phyloP scores from a whole-genome alignment of 805 yeast species.

The Hanseniaspora vineae region DNA sequence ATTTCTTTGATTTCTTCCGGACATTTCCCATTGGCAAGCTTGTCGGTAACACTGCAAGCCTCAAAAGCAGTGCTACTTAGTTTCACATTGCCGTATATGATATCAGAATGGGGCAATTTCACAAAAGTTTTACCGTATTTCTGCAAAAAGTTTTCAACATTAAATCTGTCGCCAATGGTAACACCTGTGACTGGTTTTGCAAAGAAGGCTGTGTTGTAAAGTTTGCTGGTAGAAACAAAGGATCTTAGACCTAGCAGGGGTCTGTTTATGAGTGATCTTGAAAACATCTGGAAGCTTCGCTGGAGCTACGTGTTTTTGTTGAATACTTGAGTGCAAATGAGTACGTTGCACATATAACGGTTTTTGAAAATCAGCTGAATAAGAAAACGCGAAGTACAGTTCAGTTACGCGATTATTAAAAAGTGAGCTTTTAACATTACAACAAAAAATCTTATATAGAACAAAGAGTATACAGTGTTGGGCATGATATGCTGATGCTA shows the following conservation, averaged over 20 bases:
- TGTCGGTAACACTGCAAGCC: neutral
- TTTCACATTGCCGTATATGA: neutral
- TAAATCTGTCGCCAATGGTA: neutral
- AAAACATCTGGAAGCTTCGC: neutral
- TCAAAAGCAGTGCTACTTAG: neutral
- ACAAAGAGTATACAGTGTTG: too few species aligned
- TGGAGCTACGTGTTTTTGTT: too few species aligned
- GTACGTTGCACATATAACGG: too few species aligned
- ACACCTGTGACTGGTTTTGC: neutral
- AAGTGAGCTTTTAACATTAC: too few species aligned
- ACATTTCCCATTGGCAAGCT: neutral
- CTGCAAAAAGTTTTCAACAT: neutral
- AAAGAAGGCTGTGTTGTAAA: neutral
- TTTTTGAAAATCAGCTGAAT: too few species aligned
- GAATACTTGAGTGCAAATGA: too few species aligned
- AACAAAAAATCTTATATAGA: too few species aligned
- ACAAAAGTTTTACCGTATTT: neutral
- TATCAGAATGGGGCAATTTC: neutral
- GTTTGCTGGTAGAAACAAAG: neutral
- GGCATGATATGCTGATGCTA: too few species aligned
- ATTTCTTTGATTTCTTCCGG: neutral
- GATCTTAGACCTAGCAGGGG: neutral
- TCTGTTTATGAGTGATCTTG: neutral
- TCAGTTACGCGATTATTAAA: too few species aligned
- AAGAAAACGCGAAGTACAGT: too few species aligned